These are phyloP conservation scores for Thalassiosira hispida DNA, from an alignment of 352 stramenopile species.

Conservation along the genomic window DNA sequence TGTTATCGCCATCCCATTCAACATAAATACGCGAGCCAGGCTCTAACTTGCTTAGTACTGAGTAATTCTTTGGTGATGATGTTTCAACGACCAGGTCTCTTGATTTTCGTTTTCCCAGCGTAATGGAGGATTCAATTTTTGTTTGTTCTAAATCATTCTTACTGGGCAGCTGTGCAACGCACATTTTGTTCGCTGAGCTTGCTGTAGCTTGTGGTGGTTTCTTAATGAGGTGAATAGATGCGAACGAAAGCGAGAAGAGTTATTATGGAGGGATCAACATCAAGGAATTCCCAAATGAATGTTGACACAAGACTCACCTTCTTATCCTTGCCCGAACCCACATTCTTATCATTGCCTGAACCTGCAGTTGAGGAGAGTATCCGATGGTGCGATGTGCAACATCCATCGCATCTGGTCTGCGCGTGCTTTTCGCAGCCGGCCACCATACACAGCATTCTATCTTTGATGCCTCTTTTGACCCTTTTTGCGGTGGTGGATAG, in stretches of 20 bases:
- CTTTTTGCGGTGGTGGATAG: constrained; percentile 28
- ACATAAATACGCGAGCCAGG: constrained; percentile 46
- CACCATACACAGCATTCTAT: constrained; percentile 57
- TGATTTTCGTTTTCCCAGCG: constrained; percentile 10
- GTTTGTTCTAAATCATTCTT: neutral
- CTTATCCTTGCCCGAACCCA: constrained; percentile 17
- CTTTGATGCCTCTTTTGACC: constrained; percentile 41
- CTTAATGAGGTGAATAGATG: constrained; percentile 1
- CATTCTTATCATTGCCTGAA: constrained; percentile 13
- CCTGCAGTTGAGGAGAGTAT: constrained; percentile 31
- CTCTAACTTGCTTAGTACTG: constrained; percentile 28
- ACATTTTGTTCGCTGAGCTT: neutral
- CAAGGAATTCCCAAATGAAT: neutral
- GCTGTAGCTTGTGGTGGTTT: neutral
- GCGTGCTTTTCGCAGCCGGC: constrained; percentile 46
- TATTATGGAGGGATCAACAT: neutral
- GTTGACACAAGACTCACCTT: constrained; percentile 23
- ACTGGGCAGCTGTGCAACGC: neutral
- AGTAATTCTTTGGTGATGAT: constrained; percentile 4
- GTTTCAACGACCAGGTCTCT: neutral
- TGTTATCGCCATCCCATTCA: constrained; percentile 44
- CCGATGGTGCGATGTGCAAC: constrained; percentile 43
- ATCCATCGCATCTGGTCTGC: constrained; percentile 48
- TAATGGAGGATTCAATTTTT: neutral
- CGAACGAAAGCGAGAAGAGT: neutral